A percentile compares a stretch with the other conserved stretches of the same genome.
phyloP scores from a whole-genome alignment of 371 early-diverging fungal genomes.

The Rhizomucor pusillus region DNA sequence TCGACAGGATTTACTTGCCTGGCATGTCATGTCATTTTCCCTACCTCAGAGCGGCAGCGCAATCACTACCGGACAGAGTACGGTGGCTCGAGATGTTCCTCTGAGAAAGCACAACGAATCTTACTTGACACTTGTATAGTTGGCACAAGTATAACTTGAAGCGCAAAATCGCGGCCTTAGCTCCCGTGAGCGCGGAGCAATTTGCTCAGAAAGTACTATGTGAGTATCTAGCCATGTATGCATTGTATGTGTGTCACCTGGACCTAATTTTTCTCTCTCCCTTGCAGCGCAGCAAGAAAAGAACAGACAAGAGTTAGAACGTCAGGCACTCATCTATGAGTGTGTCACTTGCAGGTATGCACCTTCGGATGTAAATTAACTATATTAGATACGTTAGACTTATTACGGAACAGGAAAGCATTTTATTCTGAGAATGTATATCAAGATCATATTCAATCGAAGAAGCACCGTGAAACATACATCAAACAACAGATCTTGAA shows the following conservation, averaged over 20 bases:
- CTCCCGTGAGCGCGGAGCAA: slow-evolving; percentile 69
- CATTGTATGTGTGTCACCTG: slow-evolving; percentile 1
- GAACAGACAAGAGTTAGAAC: slow-evolving; percentile 40
- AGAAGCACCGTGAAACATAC: slow-evolving; percentile 88
- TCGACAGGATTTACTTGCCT: slow-evolving; percentile 58
- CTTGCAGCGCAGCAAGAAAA: slow-evolving; percentile 45
- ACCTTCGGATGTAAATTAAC: not conserved
- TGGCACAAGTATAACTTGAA: slow-evolving; percentile 93
- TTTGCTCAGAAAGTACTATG: slow-evolving; percentile 69
- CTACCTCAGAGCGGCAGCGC: slow-evolving; percentile 77
- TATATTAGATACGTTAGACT: not conserved
- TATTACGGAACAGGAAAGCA: slow-evolving; percentile 50
- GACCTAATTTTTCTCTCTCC: not conserved
- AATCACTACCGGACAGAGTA: slow-evolving; percentile 82
- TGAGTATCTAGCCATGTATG: slow-evolving; percentile 17
- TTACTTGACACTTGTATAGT: slow-evolving; percentile 12
- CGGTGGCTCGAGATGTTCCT: not conserved
- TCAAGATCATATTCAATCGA: slow-evolving; percentile 82
- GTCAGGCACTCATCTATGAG: slow-evolving; percentile 35
- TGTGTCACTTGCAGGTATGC: slow-evolving; percentile 40
- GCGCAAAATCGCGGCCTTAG: slow-evolving; percentile 78
- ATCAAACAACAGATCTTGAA: slow-evolving; percentile 8
- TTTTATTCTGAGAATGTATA: slow-evolving; percentile 83
- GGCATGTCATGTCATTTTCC: slow-evolving; percentile 85
- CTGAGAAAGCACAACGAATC: not conserved